Base-by-base conservation (phyloP, 139 green algal species). In the Asterochloris sp. region DNA sequence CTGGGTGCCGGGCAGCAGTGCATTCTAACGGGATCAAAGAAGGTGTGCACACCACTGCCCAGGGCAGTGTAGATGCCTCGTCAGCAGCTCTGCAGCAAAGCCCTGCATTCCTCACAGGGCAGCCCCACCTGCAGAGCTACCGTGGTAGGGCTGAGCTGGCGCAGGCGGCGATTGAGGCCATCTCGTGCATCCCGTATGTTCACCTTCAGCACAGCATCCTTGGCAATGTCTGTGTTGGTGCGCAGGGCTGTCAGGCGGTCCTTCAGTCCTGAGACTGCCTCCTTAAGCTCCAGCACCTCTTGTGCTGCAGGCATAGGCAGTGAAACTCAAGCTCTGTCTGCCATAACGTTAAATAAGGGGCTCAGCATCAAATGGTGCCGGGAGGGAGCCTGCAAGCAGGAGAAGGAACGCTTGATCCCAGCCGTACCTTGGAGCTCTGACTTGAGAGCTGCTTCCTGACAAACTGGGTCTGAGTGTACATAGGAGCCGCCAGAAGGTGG, bases 121-220 rank as follows among this genome's bases (percentile, higher is more conserved):
- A 10, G 1, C 71, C 0, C 0, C 26, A 78, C 80, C 69, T 78
- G 69, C 1, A 54, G 54, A 0, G 69, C 16, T 62, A 62, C 61
- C 12, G 81, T 80, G 27, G 73, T 38, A 13, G 88, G 76, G 28
- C 80, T 85, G 62, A 91, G 80, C 82, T 93, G 89, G 21, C 77
- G 24, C 80, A 94, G 62, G 19, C 89, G 80, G 21, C 89, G 83
- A 2, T 81, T 67, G 63, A 93, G 81, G 81, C 88, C 85, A 78
- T 92, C 89, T 14, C 91, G 83, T 12, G 88, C 88, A 78, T 93
- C 89, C 11, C 78, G 82, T 27, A 93, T 82, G 81, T 89, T 91
- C 13, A 92, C 80, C 26, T 80, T 81, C 80, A 92, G 78, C 78
- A 94, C 87, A 75, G 60, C 74, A 29, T 81, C 73, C 26, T 69